Evolutionary conservation across 1,284 basidiomycete species (phyloP), one percentile per base, ranked within the genome.

Genomic region (Naganishia liquefaciens): DNA sequence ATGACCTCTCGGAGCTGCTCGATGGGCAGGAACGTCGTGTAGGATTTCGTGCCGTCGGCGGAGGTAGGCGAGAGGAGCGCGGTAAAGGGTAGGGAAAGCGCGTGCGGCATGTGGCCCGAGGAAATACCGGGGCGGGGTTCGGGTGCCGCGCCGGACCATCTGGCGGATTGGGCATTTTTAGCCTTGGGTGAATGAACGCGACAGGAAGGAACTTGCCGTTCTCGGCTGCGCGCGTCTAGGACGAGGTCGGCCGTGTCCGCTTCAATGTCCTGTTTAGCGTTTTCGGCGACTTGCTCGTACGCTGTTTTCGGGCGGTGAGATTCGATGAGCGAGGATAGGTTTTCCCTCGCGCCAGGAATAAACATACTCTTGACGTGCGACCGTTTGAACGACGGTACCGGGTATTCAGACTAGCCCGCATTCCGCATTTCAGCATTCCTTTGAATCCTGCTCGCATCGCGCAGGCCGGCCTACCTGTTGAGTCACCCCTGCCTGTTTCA

Each of bases 21-120:
- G 3, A 82, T 76, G 2, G 86, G 75, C 19, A 88, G 88, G 77
- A 89, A 94, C 4, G 74, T 68, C 9, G 77, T 75, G 70, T 72
- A 78, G 17, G 73, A 73, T 61, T 65, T 82, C 33, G 33, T 13
- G 75, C 49, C 78, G 70, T 4, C 76, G 75, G 54, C 33, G 33
- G 33, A 33, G 1, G 74, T 64, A 17, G 70, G 72, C 11, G 68
- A 55, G 63, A 98, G 82, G 74, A 99, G 89, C 13, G 81, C 70
- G 64, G 83, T 85, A 81, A 97, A 98, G 2, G 95, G 91, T 19
- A 98, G 81, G 0, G 91, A 90, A 70, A 87, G 81, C 0, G 93
- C 90, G 76, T 88, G 80, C 0, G 95, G 95, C 67, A 99, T 95
- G 77, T 99, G 96, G 0, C 96, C 96, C 0, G 90, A 91, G 10